Conservation (phyloP, 1,284 basidiomycete genomes). For the Marasmius fiardii region DNA sequence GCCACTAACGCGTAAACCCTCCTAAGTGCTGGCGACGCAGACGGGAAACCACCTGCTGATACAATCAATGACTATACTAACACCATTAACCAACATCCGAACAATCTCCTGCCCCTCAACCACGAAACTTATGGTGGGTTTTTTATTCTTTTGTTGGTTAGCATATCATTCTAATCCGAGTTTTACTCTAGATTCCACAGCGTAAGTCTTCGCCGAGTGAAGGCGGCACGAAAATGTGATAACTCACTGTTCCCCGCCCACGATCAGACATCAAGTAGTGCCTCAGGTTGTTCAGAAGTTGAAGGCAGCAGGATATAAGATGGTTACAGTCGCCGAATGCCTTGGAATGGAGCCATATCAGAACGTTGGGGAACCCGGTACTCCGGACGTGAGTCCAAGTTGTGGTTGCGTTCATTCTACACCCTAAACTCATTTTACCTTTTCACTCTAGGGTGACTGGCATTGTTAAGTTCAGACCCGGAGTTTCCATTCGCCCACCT, state of each 20-base stretch:
- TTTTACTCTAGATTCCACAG: not conserved
- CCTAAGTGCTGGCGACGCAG: not conserved
- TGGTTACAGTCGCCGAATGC: constrained; percentile 2
- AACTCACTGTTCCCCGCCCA: no score
- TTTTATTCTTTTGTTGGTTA: not conserved
- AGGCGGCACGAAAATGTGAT: no score
- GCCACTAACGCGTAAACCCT: not conserved
- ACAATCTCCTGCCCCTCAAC: constrained; percentile 25
- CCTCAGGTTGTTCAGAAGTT: not conserved
- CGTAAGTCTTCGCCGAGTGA: no score
- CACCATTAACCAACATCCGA: not conserved
- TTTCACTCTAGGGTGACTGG: not conserved
- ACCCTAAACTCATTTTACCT: not conserved
- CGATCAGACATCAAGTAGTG: not conserved
- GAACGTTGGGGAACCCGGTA: not conserved
- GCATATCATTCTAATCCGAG: not conserved
- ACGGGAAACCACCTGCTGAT: not conserved
- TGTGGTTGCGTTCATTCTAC: not conserved
- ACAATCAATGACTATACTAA: not conserved
- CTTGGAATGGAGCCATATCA: constrained; percentile 2
- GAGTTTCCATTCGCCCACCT: no score
- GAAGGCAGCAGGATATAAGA: not conserved
- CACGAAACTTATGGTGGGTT: constrained; percentile 36
- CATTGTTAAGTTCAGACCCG: not conserved
- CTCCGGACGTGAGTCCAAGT: not conserved